Base-by-base conservation (phyloP, 176 grass and related monocot species). In the Ampelocalamus luodianensis region DNA sequence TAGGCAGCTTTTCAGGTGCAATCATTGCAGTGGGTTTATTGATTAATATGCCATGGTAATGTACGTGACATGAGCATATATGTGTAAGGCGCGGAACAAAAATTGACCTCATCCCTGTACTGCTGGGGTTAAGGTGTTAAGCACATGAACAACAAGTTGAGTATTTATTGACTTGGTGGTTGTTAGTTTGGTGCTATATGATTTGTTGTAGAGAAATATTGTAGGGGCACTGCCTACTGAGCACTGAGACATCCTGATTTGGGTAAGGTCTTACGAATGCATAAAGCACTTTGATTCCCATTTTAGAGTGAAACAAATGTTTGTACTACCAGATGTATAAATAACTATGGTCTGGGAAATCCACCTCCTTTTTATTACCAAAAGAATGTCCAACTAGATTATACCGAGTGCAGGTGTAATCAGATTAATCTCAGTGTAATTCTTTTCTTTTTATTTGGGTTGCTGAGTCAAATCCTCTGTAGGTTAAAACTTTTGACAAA, bases 401-500 rank as follows among this genome's bases (percentile, higher is more conserved):
- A 49, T 70, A 65, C 43, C 49, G 3, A 80, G n/a, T 68, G 63
- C 50, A 8, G 15, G 10, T 68, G 46, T 22, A 64, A 48, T 86
- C 20, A 50, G 40, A 68, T 65, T 78, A 42, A 62, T 50, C 27
- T 82, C 37, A 39, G 13, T 27, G 29, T 32, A 62, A 10, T 39
- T 82, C 4, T 59, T 76, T 22, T 72, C 13, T 74, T 45, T 74
- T 59, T 48, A 40, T 55, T 58, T 80, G 9, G 16, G 61, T 86
- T 80, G 9, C 82, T 87, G 64, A 59, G 17, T 40, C 65, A 79
- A 85, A 78, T 87, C 29, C 61, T 76, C 40, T 67, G 15, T 75
- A 98, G 96, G 83, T 90, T 61, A 95, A 92, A 82, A 84, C 43
- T 71, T 98, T 98, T 55, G 89, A 92, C 39, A 92, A 88, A 85